These are phyloP conservation scores for Quercus tomentella DNA, from an alignment of 331 rosid species.

Conservation along the genomic window DNA sequence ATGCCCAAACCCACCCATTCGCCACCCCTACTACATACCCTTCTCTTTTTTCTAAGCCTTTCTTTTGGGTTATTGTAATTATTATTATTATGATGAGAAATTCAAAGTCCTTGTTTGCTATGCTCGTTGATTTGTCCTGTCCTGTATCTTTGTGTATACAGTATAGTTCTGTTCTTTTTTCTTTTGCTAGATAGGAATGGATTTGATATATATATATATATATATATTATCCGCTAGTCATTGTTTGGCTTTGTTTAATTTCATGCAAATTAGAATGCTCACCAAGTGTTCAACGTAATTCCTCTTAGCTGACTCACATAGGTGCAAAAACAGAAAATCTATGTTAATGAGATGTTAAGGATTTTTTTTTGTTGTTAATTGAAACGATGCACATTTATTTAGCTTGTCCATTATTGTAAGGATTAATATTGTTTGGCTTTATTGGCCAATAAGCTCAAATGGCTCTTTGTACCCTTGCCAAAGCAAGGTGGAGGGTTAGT, in stretches of 20 bases:
- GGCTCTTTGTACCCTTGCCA: too few relatives aligned
- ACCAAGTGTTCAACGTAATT: slow-evolving; percentile 20
- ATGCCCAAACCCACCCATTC: too few relatives aligned
- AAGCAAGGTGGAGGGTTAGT: too few relatives aligned
- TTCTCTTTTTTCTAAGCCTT: background rate
- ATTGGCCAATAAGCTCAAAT: too few relatives aligned
- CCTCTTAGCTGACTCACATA: background rate
- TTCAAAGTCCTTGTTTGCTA: background rate
- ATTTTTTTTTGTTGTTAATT: background rate
- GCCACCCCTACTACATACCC: too few relatives aligned
- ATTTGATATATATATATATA: background rate
- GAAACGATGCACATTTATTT: background rate
- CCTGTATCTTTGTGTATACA: background rate
- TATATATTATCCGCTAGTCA: background rate
- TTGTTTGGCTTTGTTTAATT: background rate
- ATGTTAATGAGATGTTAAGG: background rate
- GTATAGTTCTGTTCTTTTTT: background rate
- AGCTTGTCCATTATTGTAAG: background rate
- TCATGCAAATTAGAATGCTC: slow-evolving; percentile 10
- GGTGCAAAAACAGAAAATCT: background rate
- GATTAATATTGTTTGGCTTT: background rate
- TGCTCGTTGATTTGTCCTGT: background rate
- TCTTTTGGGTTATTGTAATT: background rate
- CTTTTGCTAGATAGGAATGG: background rate
- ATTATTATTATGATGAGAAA: background rate